These are phyloP conservation scores for Lichtheimia ornata DNA, from an alignment of 371 early-diverging fungal genomes.

Conservation along the genomic window DNA sequence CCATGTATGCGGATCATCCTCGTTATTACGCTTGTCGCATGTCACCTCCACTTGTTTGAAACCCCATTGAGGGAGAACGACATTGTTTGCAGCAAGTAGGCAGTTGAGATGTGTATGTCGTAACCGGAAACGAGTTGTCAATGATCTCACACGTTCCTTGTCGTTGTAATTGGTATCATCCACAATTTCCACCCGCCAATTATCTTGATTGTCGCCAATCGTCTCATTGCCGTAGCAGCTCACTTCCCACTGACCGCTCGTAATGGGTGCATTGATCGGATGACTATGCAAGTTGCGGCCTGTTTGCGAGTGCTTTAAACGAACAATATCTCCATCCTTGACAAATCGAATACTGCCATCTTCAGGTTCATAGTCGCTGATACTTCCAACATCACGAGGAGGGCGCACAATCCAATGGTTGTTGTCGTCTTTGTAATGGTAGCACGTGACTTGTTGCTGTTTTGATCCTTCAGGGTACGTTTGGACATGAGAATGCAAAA, in stretches of 20 bases:
- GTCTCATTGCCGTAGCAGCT: slow-evolving; percentile 79
- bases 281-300: slow-evolving; percentile 86
- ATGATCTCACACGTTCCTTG: slow-evolving; percentile 61
- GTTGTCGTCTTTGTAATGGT: slow-evolving; percentile 96
- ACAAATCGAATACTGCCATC: slow-evolving; percentile 60
- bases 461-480: slow-evolving; percentile 91
- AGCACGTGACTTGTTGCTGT: slow-evolving; percentile 98
- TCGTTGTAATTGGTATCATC: slow-evolving; percentile 55
- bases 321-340: slow-evolving; percentile 80
- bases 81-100: slow-evolving; percentile 77
- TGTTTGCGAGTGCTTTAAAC: slow-evolving; percentile 80
- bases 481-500: slow-evolving; percentile 98
- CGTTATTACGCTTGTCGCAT: slow-evolving; percentile 76
- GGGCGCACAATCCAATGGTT: slow-evolving; percentile 89
- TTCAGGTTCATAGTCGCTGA: slow-evolving; percentile 37
- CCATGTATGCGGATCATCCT: slow-evolving; percentile 64
- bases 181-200: slow-evolving; percentile 90
- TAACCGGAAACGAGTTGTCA: slow-evolving; percentile 90
- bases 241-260: slow-evolving; percentile 84
- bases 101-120: slow-evolving; percentile 82
- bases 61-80: slow-evolving; percentile 97
- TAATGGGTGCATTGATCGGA: slow-evolving; percentile 81
- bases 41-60: slow-evolving; percentile 95
- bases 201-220: slow-evolving; percentile 80
- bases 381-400: slow-evolving; percentile 27